Base-by-base conservation (phyloP, 2,329 filamentous ascomycete species). In the Aspergillus quadrilineatus region DNA sequence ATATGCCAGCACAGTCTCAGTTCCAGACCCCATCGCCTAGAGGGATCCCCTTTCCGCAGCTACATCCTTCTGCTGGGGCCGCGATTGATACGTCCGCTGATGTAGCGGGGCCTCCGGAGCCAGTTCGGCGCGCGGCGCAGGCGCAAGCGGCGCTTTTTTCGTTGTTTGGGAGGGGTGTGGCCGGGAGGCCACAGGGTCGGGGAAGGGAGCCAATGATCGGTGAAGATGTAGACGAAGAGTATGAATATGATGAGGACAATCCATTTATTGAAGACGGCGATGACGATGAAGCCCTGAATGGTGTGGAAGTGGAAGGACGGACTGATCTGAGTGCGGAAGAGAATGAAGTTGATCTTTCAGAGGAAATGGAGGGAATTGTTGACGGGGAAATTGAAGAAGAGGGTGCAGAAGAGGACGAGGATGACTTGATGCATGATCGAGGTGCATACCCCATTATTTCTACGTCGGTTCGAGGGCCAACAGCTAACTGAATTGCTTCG, bases 351-450 rank as follows among this genome's bases (percentile, higher is more conserved):
- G 61, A 63, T 30, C 46, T 65, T 39, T 65, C 64, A 1, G 66
- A 63, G 28, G 58, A 61, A 4, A 61, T 65, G 29, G 65, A 61
- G 22, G 60, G 53, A 14, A 57, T 56, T 32, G 30, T 29, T 7
- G 66, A 65, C 6, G 63, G 60, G 30, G 36, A 60, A 30, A 64
- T 66, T 14, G 65, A 65, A 12, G 47, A 65, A 12, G 65, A 65
- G 17, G 50, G 43, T 9, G 32, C 58, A 2, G 67, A 58, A 15
- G 65, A 65, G 17, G 67, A 63, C 29, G 67, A 65, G 22, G 71
- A 72, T 52, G 69, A 71, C 49, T 65, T 71, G 39, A 72, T 73
- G 66, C 66, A 66, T 14, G 69, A 75, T 61, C 67, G 66, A 60
- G 68, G 72, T 74, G n/a, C 10, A 41, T 44, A 41, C 60, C 42